These are phyloP conservation scores for Penicillium expansum DNA, from an alignment of 2,329 filamentous ascomycete species.

Conservation along the genomic window DNA sequence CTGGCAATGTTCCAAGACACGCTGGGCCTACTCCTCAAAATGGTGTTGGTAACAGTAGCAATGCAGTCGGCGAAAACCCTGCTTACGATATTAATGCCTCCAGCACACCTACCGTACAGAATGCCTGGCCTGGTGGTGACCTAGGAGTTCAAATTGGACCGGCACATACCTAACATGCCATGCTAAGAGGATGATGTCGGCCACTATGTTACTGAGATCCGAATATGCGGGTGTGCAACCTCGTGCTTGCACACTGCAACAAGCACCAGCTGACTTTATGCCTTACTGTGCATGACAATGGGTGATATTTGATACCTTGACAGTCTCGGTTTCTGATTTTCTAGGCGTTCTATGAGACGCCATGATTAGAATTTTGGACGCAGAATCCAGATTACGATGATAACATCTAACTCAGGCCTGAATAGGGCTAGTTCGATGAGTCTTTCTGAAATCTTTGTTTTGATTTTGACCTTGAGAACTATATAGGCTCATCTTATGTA, in stretches of 20 bases:
- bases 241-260: neutral
- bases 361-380: neutral
- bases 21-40: conserved; percentile 18
- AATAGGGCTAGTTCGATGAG: neutral
- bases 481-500: neutral
- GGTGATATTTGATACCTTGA: neutral
- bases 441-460: neutral
- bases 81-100: conserved; percentile 25
- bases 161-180: conserved; percentile 12
- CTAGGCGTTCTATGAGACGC: neutral
- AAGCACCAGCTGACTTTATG: neutral
- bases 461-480: neutral
- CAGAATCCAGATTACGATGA: neutral
- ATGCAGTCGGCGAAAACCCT: conserved; percentile 21
- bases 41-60: conserved; percentile 17
- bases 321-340: neutral
- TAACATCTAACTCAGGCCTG: neutral
- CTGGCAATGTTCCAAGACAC: conserved; percentile 18
- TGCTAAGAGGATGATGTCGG: neutral
- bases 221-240: neutral
- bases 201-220: neutral
- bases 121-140: conserved; percentile 27
- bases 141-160: conserved; percentile 32
- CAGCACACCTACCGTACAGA: conserved; percentile 28
- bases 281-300: neutral